These are phyloP conservation scores for Entomortierella chlamydospora DNA, from an alignment of 192 early-diverging fungal species.

Conservation along the genomic window DNA sequence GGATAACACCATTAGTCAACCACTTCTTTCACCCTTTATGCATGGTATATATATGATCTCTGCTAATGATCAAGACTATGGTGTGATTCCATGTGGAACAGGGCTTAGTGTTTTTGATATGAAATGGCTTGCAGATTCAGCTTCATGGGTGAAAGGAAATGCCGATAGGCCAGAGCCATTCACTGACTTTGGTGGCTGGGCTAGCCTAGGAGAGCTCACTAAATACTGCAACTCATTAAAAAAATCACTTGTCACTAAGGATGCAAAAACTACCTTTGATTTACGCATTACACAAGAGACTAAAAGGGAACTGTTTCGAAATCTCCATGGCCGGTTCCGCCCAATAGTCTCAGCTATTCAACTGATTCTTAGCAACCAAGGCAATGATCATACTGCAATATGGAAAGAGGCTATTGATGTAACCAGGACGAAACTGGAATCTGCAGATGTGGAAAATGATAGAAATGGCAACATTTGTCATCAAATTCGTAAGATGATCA, in stretches of 20 bases:
- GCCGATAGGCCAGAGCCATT: not conserved
- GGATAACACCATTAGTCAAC: not conserved
- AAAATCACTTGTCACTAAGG: not conserved
- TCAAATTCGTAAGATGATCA: conserved; percentile 25
- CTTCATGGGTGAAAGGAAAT: not conserved
- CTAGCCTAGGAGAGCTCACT: not conserved
- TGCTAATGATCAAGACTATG: not conserved
- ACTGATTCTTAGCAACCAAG: not conserved
- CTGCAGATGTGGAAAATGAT: not conserved
- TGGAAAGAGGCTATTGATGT: conserved; percentile 19
- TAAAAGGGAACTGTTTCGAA: conserved; percentile 8
- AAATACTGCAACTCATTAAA: conserved; percentile 5
- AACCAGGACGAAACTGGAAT: conserved; percentile 9
- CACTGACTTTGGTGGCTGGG: conserved; percentile 23
- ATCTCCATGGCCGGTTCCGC: conserved; percentile 19
- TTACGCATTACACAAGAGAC: not conserved
- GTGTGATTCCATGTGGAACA: conserved; percentile 19
- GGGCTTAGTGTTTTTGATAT: conserved; percentile 14
- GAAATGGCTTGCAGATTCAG: conserved; percentile 5
- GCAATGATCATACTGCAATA: not conserved
- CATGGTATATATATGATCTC: not conserved
- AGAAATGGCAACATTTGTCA: conserved; percentile 18
- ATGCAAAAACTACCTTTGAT: conserved; percentile 1
- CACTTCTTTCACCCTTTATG: not conserved
- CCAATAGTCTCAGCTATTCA: conserved; percentile 19